These are phyloP conservation scores for Staphylotrichum tortipilum DNA, from an alignment of 495 filamentous ascomycete genomes.

Conservation along the genomic window DNA sequence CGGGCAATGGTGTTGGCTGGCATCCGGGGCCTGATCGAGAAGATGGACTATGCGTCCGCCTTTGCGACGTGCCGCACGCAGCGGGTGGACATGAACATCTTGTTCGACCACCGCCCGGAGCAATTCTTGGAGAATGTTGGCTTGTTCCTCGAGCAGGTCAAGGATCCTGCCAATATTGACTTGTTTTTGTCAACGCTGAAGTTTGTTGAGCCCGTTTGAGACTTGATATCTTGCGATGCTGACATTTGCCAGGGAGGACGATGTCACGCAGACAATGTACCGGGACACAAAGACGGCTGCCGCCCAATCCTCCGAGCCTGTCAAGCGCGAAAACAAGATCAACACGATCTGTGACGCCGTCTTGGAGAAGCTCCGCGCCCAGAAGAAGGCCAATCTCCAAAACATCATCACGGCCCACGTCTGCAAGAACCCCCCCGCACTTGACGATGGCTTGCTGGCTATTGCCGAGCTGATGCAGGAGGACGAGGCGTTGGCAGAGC, in stretches of 20 bases:
- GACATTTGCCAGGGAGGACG: slow-evolving; percentile 61
- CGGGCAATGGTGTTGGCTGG: slow-evolving; percentile 86
- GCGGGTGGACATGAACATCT: slow-evolving; percentile 93
- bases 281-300: slow-evolving; percentile 57
- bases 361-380: slow-evolving; percentile 53
- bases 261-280: slow-evolving; percentile 91
- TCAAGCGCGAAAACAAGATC: slow-evolving; percentile 54
- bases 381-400: slow-evolving; percentile 64
- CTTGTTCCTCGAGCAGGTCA: slow-evolving; percentile 78
- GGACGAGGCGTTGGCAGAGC: slow-evolving; percentile 61
- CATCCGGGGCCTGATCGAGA: slow-evolving; percentile 68
- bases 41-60: slow-evolving; percentile 70
- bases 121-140: slow-evolving; percentile 71
- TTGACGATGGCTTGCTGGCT: slow-evolving; percentile 74
- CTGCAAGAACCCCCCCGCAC: slow-evolving; percentile 82
- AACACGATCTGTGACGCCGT: slow-evolving; percentile 88
- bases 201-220: slow-evolving; percentile 37
- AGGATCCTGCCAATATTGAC: slow-evolving; percentile 77
- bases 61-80: slow-evolving; percentile 85
- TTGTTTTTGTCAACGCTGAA: slow-evolving; percentile 82
- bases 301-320: slow-evolving; percentile 8
- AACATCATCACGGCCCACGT: slow-evolving; percentile 92
- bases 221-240: neutral
- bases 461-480: slow-evolving; percentile 65
- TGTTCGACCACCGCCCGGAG: slow-evolving; percentile 82